Conservation (phyloP, 768 basidiomycete species). For the Gautieria morchelliformis region DNA sequence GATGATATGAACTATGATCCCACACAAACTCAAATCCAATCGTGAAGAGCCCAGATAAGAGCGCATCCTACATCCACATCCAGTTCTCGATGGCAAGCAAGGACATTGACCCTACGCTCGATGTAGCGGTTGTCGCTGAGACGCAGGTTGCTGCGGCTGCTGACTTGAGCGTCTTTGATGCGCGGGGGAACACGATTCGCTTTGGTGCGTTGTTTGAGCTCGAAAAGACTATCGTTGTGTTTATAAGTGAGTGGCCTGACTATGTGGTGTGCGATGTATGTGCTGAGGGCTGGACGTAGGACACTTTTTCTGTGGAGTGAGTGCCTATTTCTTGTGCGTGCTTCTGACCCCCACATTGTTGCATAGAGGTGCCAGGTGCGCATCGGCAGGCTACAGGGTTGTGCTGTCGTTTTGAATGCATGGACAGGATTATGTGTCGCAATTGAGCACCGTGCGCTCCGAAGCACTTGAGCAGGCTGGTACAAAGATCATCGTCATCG, state of each 20-base stretch:
- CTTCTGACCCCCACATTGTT: neutral
- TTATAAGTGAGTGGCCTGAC: conserved; percentile 38
- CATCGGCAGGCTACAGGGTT: neutral
- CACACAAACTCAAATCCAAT: no score
- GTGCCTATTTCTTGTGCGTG: conserved; percentile 12
- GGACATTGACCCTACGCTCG: no score
- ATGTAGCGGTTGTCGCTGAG: no score
- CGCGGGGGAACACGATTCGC: conserved; percentile 32
- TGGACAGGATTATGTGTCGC: conserved; percentile 37
- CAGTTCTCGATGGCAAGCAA: no score
- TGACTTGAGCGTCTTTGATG: conserved; percentile 33
- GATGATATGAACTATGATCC: no score
- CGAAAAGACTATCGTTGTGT: conserved; percentile 48
- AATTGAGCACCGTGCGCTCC: conserved; percentile 33
- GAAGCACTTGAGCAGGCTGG: conserved; percentile 31
- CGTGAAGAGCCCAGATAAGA: no score
- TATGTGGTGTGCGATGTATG: neutral
- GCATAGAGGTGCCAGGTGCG: conserved; percentile 35
- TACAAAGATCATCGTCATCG: conserved; percentile 39
- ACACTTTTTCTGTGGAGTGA: conserved; percentile 59
- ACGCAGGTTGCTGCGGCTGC: conserved; percentile 26
- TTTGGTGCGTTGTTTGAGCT: conserved; percentile 45
- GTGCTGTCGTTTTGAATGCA: neutral
- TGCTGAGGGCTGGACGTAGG: conserved; percentile 24
- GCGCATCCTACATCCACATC: no score